Evolutionary conservation across 495 filamentous ascomycete species (phyloP).

Genomic region (Neurospora sublineolata): DNA sequence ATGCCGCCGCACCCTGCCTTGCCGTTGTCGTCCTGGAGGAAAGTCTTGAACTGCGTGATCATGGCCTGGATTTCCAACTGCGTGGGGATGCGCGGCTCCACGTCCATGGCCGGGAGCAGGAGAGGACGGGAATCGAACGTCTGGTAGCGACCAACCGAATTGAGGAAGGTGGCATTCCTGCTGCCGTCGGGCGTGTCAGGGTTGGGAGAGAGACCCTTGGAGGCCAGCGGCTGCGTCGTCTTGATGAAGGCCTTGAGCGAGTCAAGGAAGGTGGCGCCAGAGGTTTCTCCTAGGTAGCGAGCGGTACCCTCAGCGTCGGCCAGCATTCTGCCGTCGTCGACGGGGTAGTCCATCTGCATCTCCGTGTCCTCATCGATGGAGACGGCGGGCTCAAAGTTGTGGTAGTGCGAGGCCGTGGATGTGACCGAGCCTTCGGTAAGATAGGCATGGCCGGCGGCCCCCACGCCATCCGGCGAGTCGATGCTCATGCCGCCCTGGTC

Average conservation of each 20-base stretch:
- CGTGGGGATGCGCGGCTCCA: slow-evolving; percentile 19
- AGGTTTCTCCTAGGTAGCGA: slow-evolving; percentile 28
- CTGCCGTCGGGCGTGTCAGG: background rate
- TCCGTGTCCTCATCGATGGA: slow-evolving; percentile 7
- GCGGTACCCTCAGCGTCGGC: slow-evolving; percentile 21
- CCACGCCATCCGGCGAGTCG: background rate
- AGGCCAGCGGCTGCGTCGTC: slow-evolving; percentile 11
- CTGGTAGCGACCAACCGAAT: slow-evolving; percentile 26
- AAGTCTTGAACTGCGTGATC: slow-evolving; percentile 15
- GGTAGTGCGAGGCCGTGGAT: slow-evolving; percentile 1
- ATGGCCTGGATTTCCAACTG: slow-evolving; percentile 13
- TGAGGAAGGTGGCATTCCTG: slow-evolving; percentile 11
- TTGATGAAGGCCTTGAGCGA: slow-evolving; percentile 24
- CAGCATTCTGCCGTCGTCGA: slow-evolving; percentile 21
- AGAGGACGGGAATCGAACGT: slow-evolving; percentile 31
- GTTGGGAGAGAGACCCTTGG: background rate
- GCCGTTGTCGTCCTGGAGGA: slow-evolving; percentile 23
- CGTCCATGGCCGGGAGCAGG: slow-evolving; percentile 3
- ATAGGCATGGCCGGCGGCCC: background rate
- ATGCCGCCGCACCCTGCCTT: slow-evolving; percentile 20
- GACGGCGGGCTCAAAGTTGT: background rate
- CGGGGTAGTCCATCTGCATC: background rate
- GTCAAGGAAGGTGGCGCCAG: slow-evolving; percentile 30
- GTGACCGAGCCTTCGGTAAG: background rate
- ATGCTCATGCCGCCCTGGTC: background rate